Conservation (phyloP, 495 filamentous ascomycete species). For the Pyrenula aspistea region DNA sequence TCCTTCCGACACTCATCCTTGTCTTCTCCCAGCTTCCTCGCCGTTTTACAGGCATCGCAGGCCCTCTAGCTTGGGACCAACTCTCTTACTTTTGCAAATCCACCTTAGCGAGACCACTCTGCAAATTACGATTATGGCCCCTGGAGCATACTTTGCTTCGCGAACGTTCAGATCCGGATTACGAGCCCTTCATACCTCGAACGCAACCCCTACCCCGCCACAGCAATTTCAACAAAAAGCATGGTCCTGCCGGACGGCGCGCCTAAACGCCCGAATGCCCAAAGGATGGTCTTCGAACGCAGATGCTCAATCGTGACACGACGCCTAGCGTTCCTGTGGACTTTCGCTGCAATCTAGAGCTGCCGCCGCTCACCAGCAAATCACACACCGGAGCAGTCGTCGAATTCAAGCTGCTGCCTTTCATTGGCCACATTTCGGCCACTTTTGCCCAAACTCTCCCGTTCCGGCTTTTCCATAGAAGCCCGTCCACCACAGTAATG, state of each 20-base stretch:
- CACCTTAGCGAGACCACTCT: no score
- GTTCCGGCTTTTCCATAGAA: no score
- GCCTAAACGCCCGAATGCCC: background rate
- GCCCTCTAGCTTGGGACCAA: no score
- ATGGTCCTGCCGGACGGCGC: background rate
- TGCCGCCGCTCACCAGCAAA: background rate
- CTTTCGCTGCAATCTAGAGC: background rate
- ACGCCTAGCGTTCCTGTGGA: background rate
- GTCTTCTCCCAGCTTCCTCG: background rate
- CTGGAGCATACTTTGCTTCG: no score
- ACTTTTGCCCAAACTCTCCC: background rate
- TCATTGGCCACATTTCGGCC: background rate
- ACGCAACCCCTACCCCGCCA: background rate
- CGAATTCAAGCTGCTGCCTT: background rate
- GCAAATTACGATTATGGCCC: no score
- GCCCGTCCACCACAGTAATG: no score
- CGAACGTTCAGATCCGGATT: no score
- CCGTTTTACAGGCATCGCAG: no score
- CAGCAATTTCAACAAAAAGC: background rate
- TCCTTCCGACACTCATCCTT: background rate
- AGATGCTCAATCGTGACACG: background rate
- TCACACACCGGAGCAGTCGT: background rate
- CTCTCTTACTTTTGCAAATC: no score
- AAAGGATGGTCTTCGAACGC: no score
- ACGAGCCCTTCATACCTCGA: background rate